Evolutionary conservation across 2,329 filamentous ascomycete genomes (phyloP), one percentile per base, ranked within the genome.

Genomic region (Aureobasidium zeae): DNA sequence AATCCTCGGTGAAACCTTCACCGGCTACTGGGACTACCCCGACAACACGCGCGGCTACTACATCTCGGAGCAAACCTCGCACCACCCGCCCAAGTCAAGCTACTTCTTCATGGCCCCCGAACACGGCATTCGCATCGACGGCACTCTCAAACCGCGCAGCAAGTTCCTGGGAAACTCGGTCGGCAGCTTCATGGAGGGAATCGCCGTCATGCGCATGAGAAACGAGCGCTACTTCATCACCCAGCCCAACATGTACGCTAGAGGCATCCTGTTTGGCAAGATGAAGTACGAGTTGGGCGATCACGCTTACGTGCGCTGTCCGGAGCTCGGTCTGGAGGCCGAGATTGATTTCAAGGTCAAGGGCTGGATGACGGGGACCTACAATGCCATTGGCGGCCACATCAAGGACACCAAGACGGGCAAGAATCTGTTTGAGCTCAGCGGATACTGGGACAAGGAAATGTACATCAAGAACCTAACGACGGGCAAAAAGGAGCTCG

Each of bases 251-350:
- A 98, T 98, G 87, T 98, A 98, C 63, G 91, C 89, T 16, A 78
- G 91, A 49, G 89, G 91, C 25, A 96, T 98, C 48, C 71, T 98
- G 7, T 95, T 98, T 57, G 91, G 91, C 35, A 96, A 95, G 64
- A 96, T 98, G 91, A 96, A 95, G 64, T 98, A 96, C 64, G 91
- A 98, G 68, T 77, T 98, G 6, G 91, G 89, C 51, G 89, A 96
- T 61, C 88, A 94, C 67, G 94, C 88, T 61, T 86, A 87, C 55
- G 85, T 98, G 15, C 77, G 81, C 52, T 96, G 91, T 62, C 86
- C 89, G 0, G 89, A 96, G 61, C 76, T 86, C 13, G 81, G 87
- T 46, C 72, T 98, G 13, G 76, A 79, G 19, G 89, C 87, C 48
- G 89, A 98, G 60, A 79, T 98, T 49, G 91, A 98, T 53, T 98